These are phyloP conservation scores for Xylaria sp. DNA, from an alignment of 2,329 filamentous ascomycete genomes.

Conservation along the genomic window DNA sequence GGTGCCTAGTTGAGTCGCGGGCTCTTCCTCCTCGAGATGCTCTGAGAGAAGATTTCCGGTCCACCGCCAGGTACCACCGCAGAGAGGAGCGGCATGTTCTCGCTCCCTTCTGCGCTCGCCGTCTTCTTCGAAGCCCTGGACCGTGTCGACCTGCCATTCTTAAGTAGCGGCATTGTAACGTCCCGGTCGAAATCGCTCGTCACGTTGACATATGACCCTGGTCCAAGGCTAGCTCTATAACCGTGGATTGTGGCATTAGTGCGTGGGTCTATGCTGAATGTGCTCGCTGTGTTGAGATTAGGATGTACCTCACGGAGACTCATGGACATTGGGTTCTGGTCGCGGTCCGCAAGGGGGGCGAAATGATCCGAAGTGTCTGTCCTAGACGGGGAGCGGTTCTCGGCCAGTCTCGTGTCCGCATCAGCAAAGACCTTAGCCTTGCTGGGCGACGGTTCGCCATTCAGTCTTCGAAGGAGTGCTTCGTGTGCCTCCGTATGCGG, in stretches of 20 bases:
- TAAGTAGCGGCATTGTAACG: conserved; percentile 49
- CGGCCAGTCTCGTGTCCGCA: conserved; percentile 32
- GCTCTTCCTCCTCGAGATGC: conserved; percentile 56
- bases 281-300: conserved; percentile 49
- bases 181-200: conserved; percentile 37
- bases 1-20: conserved; percentile 48
- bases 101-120: conserved; percentile 47
- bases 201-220: conserved; percentile 15
- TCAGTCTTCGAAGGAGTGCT: conserved; percentile 46
- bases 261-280: conserved; percentile 46
- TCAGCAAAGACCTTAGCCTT: conserved; percentile 48
- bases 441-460: conserved; percentile 40
- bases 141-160: conserved; percentile 45
- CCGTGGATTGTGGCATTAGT: conserved; percentile 45
- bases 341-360: conserved; percentile 20
- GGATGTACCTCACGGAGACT: conserved; percentile 61
- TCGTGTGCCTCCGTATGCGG: conserved; percentile 68
- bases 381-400: conserved; percentile 32
- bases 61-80: conserved; percentile 33
- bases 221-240: conserved; percentile 24
- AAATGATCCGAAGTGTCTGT: conserved; percentile 26
- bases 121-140: conserved; percentile 42
- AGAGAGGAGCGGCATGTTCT: conserved; percentile 50
- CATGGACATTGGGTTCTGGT: conserved; percentile 40
- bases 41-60: conserved; percentile 47